Evolutionary conservation across 305 asterid species (phyloP), one percentile per base, ranked within the genome.

Genomic region (Solanum aculeatissimum): DNA sequence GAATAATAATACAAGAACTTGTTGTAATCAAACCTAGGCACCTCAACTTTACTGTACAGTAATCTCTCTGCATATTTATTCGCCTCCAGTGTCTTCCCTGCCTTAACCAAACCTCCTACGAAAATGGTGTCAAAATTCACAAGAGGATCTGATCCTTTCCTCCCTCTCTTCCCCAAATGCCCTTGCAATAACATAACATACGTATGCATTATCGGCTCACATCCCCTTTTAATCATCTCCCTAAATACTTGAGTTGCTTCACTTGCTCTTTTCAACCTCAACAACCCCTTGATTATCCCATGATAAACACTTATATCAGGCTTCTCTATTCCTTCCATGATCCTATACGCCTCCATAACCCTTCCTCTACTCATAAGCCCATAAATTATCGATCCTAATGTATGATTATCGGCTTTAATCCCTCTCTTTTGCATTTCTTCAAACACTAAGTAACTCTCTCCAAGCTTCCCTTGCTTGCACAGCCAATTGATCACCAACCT

Each of bases 171-270:
- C 80, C 98, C 99, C 85, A 96, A 70, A 89, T 96, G 97, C 58
- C 98, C 98, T 87, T 96, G 98, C 90, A 96, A 83, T 87, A 96
- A 83, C 98, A 96, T 93, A 49, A 96, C 89, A 79, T 96, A 96
- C 0, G 98, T 96, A 86, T 96, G 98, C 98, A 96, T 96, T 2
- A 87, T 95, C 1, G 98, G 99, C 91, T 95, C 98, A 51, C 97
- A 93, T n/a, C 98, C 97, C 60, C 84, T 87, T 79, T 57, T 88
- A 51, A 93, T 90, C 99, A 96, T 96, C 88, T 95, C 97, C 89
- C 99, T 87, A 87, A 96, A 96, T 63, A 96, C 95, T 84, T 92
- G 85, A 4, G 98, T 96, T 1, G 98, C 98, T 79, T 95, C 98
- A 10, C 87, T 83, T 40, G 95, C 90, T 85, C 90, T 94, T 87